These are phyloP conservation scores for Pyricularia pennisetigena DNA, from an alignment of 2,329 filamentous ascomycete genomes.

Conservation along the genomic window DNA sequence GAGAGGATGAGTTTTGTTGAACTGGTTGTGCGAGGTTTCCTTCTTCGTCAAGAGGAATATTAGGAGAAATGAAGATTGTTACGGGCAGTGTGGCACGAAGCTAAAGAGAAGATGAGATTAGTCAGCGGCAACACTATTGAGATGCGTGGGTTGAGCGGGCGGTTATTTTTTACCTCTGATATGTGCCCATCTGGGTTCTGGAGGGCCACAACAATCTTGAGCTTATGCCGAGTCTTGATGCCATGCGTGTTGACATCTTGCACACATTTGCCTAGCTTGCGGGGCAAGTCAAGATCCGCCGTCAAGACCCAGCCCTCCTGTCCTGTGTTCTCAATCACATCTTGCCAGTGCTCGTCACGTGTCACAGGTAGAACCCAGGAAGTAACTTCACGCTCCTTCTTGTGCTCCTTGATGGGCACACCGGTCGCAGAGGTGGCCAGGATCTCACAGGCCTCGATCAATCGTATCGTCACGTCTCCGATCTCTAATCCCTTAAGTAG, in stretches of 20 bases:
- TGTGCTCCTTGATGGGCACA: constrained; percentile 45
- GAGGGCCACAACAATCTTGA: constrained; percentile 83
- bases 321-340: constrained; percentile 57
- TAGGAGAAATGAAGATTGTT: constrained; percentile 91
- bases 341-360: constrained; percentile 55
- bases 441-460: constrained; percentile 71
- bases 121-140: neutral
- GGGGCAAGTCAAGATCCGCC: constrained; percentile 62
- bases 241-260: constrained; percentile 84
- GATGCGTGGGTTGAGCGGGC: neutral
- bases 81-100: constrained; percentile 84
- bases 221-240: constrained; percentile 87
- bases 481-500: constrained; percentile 81
- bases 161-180: constrained; percentile 49
- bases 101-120: constrained; percentile 16
- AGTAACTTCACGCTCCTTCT: constrained; percentile 53
- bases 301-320: constrained; percentile 56
- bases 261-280: constrained; percentile 70
- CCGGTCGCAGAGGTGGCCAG: constrained; percentile 36
- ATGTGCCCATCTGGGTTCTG: constrained; percentile 92
- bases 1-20: constrained; percentile 38
- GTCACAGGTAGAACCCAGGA: constrained; percentile 46
- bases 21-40: constrained; percentile 61
- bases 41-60: constrained; percentile 78
- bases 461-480: constrained; percentile 68